Evolutionary conservation across 768 basidiomycete genomes (phyloP).

Genomic region (Panus rudis): DNA sequence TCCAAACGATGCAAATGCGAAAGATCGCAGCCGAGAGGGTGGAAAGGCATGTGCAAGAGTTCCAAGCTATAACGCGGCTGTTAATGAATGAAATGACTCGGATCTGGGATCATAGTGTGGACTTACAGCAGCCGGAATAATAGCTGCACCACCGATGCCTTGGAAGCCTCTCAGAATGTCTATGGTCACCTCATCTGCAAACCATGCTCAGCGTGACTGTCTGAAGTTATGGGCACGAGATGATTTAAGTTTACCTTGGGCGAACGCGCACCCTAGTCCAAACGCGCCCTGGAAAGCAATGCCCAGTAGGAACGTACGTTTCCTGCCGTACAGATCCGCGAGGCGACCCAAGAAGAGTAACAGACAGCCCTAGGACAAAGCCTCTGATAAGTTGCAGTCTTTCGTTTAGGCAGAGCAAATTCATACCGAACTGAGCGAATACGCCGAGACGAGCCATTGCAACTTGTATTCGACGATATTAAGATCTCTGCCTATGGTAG

Average conservation of each 20-base stretch:
- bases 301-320: conserved; percentile 56
- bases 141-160: conserved; percentile 70
- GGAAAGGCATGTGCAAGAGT: conserved; percentile 78
- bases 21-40: conserved; percentile 52
- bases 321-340: conserved; percentile 73
- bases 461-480: conserved; percentile 41
- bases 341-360: conserved; percentile 68
- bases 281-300: conserved; percentile 45
- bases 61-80: conserved; percentile 58
- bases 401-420: not conserved
- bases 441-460: conserved; percentile 63
- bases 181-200: conserved; percentile 47
- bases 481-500: conserved; percentile 29
- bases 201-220: conserved; percentile 7
- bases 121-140: conserved; percentile 55
- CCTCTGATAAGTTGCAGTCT: no score
- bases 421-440: conserved; percentile 55
- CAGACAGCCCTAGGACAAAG: conserved; percentile 55
- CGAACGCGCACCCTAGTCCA: conserved; percentile 58
- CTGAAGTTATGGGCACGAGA: no score
- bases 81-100: no score
- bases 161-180: conserved; percentile 70
- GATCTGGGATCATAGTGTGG: no score
- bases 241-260: conserved; percentile 32
- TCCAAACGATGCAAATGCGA: conserved; percentile 76